A percentile compares a stretch with the other conserved stretches of the same genome.
These are phyloP conservation scores for Takakia lepidozioides DNA, from an alignment of 225 moss, liverwort and hornwort genomes.

Conservation along the genomic window DNA sequence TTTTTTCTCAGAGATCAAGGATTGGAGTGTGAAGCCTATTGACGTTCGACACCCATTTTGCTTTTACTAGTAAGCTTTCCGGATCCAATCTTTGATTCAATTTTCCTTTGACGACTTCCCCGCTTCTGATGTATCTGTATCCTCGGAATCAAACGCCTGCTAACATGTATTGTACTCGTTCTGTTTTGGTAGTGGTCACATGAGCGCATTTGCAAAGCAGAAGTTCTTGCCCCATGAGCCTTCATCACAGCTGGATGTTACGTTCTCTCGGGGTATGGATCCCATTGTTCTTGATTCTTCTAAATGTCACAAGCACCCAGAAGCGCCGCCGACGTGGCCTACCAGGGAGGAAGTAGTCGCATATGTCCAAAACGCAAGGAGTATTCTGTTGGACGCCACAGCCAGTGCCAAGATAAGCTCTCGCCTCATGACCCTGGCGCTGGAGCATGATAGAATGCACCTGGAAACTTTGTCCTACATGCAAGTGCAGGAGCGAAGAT, in stretches of 20 bases:
- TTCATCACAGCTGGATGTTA: constrained; percentile 30
- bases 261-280: constrained; percentile 90
- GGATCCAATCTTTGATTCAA: no score
- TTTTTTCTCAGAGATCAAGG: constrained; percentile 44
- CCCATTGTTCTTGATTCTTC: constrained; percentile 57
- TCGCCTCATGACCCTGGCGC: constrained; percentile 29
- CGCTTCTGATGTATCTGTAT: neutral
- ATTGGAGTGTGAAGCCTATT: constrained; percentile 81
- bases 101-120: no score
- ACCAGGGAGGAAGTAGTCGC: constrained; percentile 27
- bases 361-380: constrained; percentile 32
- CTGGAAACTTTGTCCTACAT: constrained; percentile 79
- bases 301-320: constrained; percentile 72
- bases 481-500: constrained; percentile 71
- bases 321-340: constrained; percentile 63
- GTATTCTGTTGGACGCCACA: constrained; percentile 21
- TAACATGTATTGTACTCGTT: neutral
- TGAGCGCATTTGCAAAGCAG: constrained; percentile 66
- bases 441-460: constrained; percentile 91
- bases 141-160: neutral
- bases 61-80: constrained; percentile 91
- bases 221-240: constrained; percentile 35
- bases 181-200: constrained; percentile 51
- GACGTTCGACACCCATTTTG: constrained; percentile 78
- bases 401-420: constrained; percentile 5